Conservation (phyloP, 768 basidiomycete genomes). For the Lactarius indigo region DNA sequence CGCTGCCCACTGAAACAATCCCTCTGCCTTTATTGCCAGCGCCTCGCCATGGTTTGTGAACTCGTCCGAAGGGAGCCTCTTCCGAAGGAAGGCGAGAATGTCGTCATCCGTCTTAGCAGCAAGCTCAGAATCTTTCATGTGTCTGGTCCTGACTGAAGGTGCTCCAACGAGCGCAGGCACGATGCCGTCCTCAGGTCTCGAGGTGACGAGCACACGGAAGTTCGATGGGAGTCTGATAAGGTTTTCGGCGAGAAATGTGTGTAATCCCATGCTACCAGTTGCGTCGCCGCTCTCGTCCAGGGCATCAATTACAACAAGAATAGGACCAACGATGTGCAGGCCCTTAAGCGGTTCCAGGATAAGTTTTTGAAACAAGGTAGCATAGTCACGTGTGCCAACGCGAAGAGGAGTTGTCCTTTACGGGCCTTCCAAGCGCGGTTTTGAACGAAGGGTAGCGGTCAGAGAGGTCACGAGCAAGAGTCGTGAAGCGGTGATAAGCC, state of each 20-base stretch:
- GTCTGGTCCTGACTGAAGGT: not conserved
- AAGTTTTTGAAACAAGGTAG: not conserved
- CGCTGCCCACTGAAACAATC: not conserved
- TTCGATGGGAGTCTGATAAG: not conserved
- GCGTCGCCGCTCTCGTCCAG: not conserved
- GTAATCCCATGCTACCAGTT: not conserved
- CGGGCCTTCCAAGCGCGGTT: not conserved
- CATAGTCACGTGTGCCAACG: not conserved
- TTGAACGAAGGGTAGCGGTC: not conserved
- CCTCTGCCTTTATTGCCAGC: not conserved
- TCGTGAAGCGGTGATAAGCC: not conserved
- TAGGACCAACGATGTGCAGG: not conserved
- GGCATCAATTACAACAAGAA: not conserved
- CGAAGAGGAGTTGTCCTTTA: not conserved
- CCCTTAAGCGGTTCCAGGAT: not conserved
- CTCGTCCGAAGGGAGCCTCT: not conserved
- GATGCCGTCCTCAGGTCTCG: not conserved
- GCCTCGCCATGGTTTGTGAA: not conserved
- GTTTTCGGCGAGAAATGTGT: not conserved
- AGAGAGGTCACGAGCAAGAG: not conserved
- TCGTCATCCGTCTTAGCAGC: not conserved
- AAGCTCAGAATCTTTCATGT: not conserved
- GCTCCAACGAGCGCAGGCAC: not conserved
- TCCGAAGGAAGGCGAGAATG: not conserved
- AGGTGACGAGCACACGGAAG: not conserved